These are phyloP conservation scores for Cladosporium oxysporum DNA, from an alignment of 2,329 filamentous ascomycete species.

Conservation along the genomic window DNA sequence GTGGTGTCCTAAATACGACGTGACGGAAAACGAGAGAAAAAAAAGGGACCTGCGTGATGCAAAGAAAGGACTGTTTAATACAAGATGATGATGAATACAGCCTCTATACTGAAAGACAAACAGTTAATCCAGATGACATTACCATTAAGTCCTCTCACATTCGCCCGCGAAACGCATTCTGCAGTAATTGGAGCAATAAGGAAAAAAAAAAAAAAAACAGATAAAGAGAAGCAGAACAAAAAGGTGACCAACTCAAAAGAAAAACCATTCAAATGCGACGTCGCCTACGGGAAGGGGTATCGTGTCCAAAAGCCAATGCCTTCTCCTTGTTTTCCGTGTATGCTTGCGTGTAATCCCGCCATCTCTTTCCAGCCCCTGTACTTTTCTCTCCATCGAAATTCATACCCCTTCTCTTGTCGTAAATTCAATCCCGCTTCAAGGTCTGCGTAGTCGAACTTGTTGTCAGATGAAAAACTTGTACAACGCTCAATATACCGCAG, in stretches of 20 bases:
- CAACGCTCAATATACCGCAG: background rate
- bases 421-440: background rate
- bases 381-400: background rate
- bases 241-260: background rate
- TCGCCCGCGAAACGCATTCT: background rate
- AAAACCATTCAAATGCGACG: background rate
- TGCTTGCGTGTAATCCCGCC: background rate
- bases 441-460: background rate
- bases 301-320: background rate
- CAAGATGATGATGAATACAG: background rate
- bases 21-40: no score
- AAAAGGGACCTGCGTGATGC: no score
- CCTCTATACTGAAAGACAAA: background rate
- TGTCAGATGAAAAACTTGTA: background rate
- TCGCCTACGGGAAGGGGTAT: slow-evolving; percentile 3
- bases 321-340: background rate
- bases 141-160: background rate
- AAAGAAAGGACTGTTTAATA: background rate
- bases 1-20: no score
- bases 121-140: background rate
- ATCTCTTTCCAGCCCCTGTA: background rate
- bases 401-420: background rate
- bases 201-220: background rate
- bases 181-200: background rate
- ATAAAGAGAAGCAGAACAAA: background rate